Base-by-base conservation (phyloP, 441 rosid species). In the Omphalea diandra region DNA sequence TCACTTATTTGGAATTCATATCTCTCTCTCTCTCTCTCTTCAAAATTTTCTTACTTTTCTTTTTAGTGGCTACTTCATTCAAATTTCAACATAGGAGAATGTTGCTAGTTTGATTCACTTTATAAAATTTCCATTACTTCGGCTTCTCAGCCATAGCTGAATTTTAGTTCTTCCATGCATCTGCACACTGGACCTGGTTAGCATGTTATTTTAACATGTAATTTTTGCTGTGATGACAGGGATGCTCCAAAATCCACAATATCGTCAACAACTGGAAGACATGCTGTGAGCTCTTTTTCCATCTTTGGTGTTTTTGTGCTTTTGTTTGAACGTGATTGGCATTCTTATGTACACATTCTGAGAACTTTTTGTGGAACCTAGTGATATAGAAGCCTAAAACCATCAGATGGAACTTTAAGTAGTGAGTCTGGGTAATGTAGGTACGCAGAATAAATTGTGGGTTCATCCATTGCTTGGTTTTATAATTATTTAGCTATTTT, bases 241-340 rank as follows among this genome's bases (percentile, higher is more conserved):
- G 99, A 89, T 95, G 98, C 85, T 90, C n/a, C 94, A 95, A 78
- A 89, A 95, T 80, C 97, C 98, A 63, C 87, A 90, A 73, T 92
- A 89, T 79, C 95, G 94, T 65, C 88, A 86, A 79, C 98, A 92
- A 74, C 78, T 95, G 65, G 92, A 92, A 73, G 97, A 90, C 62
- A 92, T 92, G 98, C 69, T 95, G 99, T 95, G 85, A 85, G 98
- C 59, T 32, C 59, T 24, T 36, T 40, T 18, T 66, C 32, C 43
- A 54, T 15, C 66, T 56, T 29, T 40, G 24, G 54, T 63, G 14
- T 53, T 53, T 40, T 64, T 22, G 27, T 40, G 15, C 14, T 10
- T 46, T n/a, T 64, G 46, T 68, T 40, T 18, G 44, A 26, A 33
- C 33, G 29, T 60, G 29, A 43, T 68, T 49, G 29, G 40, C 26